Evolutionary conservation across 495 filamentous ascomycete species (phyloP).

Genomic region (Talaromyces borbonicus): DNA sequence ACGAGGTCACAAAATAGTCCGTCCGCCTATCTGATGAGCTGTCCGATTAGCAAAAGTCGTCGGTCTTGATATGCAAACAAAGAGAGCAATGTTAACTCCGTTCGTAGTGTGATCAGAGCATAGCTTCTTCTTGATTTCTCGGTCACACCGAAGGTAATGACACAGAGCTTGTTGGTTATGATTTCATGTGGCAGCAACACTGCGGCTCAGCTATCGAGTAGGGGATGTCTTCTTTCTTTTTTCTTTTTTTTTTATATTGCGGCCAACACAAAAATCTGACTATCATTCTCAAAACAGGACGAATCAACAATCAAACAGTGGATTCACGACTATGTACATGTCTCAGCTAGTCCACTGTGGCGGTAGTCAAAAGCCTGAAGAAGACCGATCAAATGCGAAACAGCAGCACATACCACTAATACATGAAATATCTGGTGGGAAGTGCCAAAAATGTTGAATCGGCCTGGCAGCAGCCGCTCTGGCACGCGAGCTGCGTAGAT

Average conservation of each 20-base stretch:
- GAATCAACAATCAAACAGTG: not conserved
- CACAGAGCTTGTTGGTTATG: too few relatives aligned
- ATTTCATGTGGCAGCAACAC: too few relatives aligned
- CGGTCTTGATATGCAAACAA: too few relatives aligned
- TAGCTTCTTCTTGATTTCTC: too few relatives aligned
- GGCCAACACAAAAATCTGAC: too few relatives aligned
- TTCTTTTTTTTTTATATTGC: too few relatives aligned
- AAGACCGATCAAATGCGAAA: slow-evolving; percentile 48
- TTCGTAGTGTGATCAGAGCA: too few relatives aligned
- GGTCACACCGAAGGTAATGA: too few relatives aligned
- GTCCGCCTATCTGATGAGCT: not conserved
- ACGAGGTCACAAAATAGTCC: not conserved
- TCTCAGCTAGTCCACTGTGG: slow-evolving; percentile 34
- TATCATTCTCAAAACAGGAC: not conserved
- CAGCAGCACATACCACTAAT: slow-evolving; percentile 49
- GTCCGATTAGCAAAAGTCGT: not conserved
- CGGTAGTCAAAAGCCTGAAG: slow-evolving; percentile 48
- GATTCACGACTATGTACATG: slow-evolving; percentile 12
- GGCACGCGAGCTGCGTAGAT: slow-evolving; percentile 63
- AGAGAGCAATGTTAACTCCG: too few relatives aligned
- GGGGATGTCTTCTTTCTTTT: too few relatives aligned
- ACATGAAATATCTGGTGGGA: slow-evolving; percentile 61
- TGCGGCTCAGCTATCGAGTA: too few relatives aligned
- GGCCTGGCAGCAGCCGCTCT: slow-evolving; percentile 38
- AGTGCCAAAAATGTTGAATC: slow-evolving; percentile 50